These are phyloP conservation scores for Combretum micranthum DNA, from an alignment of 345 rosid genomes.

Conservation along the genomic window DNA sequence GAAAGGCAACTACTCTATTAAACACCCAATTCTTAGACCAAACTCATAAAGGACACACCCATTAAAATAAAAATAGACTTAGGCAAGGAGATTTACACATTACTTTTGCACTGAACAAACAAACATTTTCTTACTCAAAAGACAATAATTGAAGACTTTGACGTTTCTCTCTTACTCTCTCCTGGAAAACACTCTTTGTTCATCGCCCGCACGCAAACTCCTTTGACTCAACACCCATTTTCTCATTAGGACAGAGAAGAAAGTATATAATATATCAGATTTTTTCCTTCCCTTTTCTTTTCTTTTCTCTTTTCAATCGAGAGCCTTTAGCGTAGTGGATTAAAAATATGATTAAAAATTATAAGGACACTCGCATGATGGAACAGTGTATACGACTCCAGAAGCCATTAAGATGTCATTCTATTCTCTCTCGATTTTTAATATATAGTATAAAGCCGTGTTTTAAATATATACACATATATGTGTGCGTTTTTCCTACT, in stretches of 20 bases:
- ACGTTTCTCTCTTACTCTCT: slow-evolving; percentile 26
- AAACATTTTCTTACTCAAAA: slow-evolving; percentile 21
- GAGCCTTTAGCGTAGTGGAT: no score
- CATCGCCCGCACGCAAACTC: slow-evolving; percentile 49
- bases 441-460: no score
- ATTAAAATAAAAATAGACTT: background rate
- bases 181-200: slow-evolving; percentile 13
- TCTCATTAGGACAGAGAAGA: background rate
- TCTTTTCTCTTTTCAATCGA: no score
- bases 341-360: no score
- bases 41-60: background rate
- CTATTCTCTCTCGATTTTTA: no score
- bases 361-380: no score
- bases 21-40: background rate
- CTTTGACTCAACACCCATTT: slow-evolving; percentile 27
- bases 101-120: slow-evolving; percentile 15
- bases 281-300: no score
- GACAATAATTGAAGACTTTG: slow-evolving; percentile 39
- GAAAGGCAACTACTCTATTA: background rate
- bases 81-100: background rate
- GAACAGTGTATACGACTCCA: no score
- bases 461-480: no score
- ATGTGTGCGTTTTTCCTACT: no score
- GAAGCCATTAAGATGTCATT: no score
- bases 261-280: no score